Evolutionary conservation across 1,284 basidiomycete genomes (phyloP).

Genomic region (Cryptococcus depauperatus): DNA sequence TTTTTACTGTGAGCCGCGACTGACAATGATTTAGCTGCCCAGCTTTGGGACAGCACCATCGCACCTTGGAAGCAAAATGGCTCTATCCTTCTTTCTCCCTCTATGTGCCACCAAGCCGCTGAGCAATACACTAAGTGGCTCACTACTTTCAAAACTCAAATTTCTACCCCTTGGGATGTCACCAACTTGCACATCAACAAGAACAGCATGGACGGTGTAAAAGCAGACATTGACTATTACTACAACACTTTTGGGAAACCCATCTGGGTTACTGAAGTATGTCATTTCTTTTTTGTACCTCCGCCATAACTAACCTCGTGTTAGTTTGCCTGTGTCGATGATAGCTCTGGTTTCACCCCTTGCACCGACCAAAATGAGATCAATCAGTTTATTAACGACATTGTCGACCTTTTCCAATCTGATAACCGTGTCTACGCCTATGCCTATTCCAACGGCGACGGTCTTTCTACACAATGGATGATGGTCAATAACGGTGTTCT

Average conservation of each 20-base stretch:
- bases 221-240: conserved; percentile 39
- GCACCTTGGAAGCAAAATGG: conserved; percentile 31
- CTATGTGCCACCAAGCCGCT: conserved; percentile 43
- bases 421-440: conserved; percentile 38
- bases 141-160: conserved; percentile 27
- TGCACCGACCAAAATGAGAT: conserved; percentile 40
- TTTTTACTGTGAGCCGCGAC: background rate
- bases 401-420: conserved; percentile 40
- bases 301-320: background rate
- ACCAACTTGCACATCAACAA: conserved; percentile 45
- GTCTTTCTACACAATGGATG: conserved; percentile 35
- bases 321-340: conserved; percentile 42
- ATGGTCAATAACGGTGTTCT: conserved; percentile 27
- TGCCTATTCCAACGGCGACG: conserved; percentile 32
- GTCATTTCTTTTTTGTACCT: conserved; percentile 4
- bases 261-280: conserved; percentile 43
- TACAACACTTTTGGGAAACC: conserved; percentile 40
- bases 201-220: conserved; percentile 37
- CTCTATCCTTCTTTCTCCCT: conserved; percentile 34
- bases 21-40: conserved; percentile 15
- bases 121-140: conserved; percentile 25
- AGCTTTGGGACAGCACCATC: conserved; percentile 38
- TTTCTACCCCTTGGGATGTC: conserved; percentile 31
- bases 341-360: conserved; percentile 31
- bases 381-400: conserved; percentile 39